Conservation (phyloP, 768 basidiomycete genomes). For the Amanita rubescens region DNA sequence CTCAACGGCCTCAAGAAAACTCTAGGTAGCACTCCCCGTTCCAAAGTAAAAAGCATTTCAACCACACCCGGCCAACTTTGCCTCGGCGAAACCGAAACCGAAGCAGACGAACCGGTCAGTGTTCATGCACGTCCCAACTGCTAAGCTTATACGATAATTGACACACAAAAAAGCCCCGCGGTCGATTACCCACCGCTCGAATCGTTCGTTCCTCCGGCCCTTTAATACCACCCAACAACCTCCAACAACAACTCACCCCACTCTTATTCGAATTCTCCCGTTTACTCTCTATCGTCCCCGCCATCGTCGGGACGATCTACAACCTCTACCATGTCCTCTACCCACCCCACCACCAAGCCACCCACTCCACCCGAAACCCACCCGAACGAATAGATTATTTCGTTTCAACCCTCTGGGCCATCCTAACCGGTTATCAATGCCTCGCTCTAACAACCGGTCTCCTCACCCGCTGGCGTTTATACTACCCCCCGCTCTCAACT, state of each 20-base stretch:
- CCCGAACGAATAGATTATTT: slow-evolving; percentile 58
- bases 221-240: slow-evolving; percentile 34
- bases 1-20: background rate
- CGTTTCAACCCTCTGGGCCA: slow-evolving; percentile 66
- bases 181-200: slow-evolving; percentile 38
- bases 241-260: slow-evolving; percentile 41
- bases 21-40: background rate
- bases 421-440: slow-evolving; percentile 87
- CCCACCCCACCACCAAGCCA: slow-evolving; percentile 38
- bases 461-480: slow-evolving; percentile 81
- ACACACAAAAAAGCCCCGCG: too few species aligned
- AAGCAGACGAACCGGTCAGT: slow-evolving; percentile 71
- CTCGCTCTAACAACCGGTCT: slow-evolving; percentile 84
- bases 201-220: slow-evolving; percentile 43
- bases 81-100: slow-evolving; percentile 68
- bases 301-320: slow-evolving; percentile 55
- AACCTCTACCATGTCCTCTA: slow-evolving; percentile 48
- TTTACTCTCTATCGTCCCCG: slow-evolving; percentile 66
- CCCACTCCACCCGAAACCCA: slow-evolving; percentile 29
- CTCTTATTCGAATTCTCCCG: slow-evolving; percentile 67
- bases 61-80: background rate
- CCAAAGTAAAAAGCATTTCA: background rate
- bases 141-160: too few species aligned
- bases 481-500: slow-evolving; percentile 83
- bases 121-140: too few species aligned